Evolutionary conservation across 2,329 filamentous ascomycete species (phyloP).

Genomic region (Ceratocystis eucalypticola): DNA sequence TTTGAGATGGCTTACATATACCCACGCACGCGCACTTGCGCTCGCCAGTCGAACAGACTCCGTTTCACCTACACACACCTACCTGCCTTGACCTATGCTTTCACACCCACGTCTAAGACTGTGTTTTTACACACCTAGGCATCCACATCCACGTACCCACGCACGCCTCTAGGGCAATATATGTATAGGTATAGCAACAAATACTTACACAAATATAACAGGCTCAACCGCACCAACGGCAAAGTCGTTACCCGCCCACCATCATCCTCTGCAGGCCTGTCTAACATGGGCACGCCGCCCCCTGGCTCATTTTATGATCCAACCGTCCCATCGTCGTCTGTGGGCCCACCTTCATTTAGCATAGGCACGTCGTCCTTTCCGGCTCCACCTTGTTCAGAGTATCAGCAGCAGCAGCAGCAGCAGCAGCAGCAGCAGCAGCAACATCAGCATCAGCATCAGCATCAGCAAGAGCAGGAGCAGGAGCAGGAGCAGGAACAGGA

Average conservation of each 20-base stretch:
- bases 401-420: neutral
- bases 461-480: neutral
- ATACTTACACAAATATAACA: neutral
- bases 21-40: neutral
- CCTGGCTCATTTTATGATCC: neutral
- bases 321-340: neutral
- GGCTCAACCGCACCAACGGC: conserved; percentile 16
- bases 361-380: neutral
- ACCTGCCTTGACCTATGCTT: neutral
- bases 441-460: neutral
- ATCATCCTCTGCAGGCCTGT: conserved; percentile 1
- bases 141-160: neutral
- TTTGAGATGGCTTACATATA: conserved; percentile 11
- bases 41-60: neutral
- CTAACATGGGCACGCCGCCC: neutral
- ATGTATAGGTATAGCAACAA: neutral
- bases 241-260: conserved; percentile 15
- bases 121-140: neutral
- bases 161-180: neutral
- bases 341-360: neutral
- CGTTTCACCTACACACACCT: neutral
- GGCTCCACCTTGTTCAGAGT: neutral
- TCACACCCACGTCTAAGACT: neutral
- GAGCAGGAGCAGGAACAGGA: neutral
- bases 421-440: neutral